Conservation (phyloP, 208 protist genomes). For the Entamoeba moshkovskii region DNA sequence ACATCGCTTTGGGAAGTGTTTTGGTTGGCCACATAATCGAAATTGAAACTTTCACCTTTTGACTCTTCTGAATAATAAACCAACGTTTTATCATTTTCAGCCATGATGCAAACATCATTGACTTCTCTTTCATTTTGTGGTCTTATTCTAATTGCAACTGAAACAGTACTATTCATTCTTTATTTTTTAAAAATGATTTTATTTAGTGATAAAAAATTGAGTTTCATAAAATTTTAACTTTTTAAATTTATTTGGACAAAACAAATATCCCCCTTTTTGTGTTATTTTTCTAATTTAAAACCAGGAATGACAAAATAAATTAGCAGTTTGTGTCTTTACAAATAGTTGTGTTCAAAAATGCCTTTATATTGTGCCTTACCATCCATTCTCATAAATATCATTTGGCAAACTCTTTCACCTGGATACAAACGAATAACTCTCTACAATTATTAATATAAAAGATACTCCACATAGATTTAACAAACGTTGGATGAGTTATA, state of each 20-base stretch:
- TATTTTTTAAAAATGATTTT: too few relatives aligned
- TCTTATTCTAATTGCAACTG: neutral
- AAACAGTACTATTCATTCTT: neutral
- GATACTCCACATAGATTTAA: neutral
- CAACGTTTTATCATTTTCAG: neutral
- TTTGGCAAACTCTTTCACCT: slow-evolving; percentile 43
- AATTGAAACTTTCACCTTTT: neutral
- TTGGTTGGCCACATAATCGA: neutral
- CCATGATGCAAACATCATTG: neutral
- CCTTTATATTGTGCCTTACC: slow-evolving; percentile 38
- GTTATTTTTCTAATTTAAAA: too few relatives aligned
- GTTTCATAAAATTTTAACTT: too few relatives aligned
- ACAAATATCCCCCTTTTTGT: too few relatives aligned
- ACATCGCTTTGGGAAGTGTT: neutral
- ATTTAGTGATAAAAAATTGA: too few relatives aligned
- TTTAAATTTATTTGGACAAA: too few relatives aligned
- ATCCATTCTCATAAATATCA: slow-evolving; percentile 41
- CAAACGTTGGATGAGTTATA: slow-evolving; percentile 36
- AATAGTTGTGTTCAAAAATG: slow-evolving; percentile 21
- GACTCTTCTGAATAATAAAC: neutral
- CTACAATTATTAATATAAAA: neutral
- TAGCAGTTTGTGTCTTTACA: neutral
- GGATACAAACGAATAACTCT: slow-evolving; percentile 31
- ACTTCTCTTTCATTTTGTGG: neutral
- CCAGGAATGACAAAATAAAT: too few relatives aligned